Conservation (phyloP, 306 rosid species). For the Chamaecrista fasciculata region DNA sequence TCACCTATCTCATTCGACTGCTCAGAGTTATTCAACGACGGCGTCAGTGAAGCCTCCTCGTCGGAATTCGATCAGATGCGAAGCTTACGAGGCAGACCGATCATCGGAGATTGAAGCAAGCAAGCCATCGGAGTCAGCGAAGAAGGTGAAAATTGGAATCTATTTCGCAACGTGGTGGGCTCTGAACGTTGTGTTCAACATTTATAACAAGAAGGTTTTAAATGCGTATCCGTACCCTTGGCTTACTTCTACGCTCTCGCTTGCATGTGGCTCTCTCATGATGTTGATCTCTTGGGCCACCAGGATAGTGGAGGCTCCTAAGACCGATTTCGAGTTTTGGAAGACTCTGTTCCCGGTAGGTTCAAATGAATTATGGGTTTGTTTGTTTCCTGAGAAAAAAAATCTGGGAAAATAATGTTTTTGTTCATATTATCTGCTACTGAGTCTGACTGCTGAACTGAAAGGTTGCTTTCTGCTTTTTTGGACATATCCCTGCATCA, state of each 20-base stretch:
- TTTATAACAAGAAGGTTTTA: slow-evolving; percentile 90
- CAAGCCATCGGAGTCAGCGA: slow-evolving; percentile 54
- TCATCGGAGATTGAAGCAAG: slow-evolving; percentile 56
- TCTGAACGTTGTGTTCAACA: slow-evolving; percentile 85
- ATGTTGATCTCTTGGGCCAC: slow-evolving; percentile 86
- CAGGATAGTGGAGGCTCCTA: slow-evolving; percentile 79
- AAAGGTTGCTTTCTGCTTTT: neutral
- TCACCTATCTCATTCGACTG: slow-evolving; percentile 46
- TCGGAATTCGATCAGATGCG: slow-evolving; percentile 38
- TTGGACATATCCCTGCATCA: slow-evolving; percentile 21
- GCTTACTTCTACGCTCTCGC: slow-evolving; percentile 90
- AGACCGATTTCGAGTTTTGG: slow-evolving; percentile 84
- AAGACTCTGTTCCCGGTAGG: slow-evolving; percentile 90
- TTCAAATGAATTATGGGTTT: slow-evolving; percentile 23
- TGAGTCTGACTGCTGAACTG: too few species aligned
- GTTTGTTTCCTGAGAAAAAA: slow-evolving; percentile 51
- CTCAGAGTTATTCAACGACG: slow-evolving; percentile 11
- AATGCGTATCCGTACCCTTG: slow-evolving; percentile 91
- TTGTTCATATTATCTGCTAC: slow-evolving; percentile 10
- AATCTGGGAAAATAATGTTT: slow-evolving; percentile 28
- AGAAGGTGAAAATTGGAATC: slow-evolving; percentile 79
- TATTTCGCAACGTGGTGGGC: slow-evolving; percentile 95
- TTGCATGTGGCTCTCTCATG: slow-evolving; percentile 88
- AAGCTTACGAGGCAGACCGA: slow-evolving; percentile 58
- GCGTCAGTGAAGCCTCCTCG: slow-evolving; percentile 34